Percentiles rank a stretch among this genome's conserved stretches.
phyloP scores from a whole-genome alignment of 2,329 filamentous ascomycete species.

The Aaosphaeria pasadenensis region DNA sequence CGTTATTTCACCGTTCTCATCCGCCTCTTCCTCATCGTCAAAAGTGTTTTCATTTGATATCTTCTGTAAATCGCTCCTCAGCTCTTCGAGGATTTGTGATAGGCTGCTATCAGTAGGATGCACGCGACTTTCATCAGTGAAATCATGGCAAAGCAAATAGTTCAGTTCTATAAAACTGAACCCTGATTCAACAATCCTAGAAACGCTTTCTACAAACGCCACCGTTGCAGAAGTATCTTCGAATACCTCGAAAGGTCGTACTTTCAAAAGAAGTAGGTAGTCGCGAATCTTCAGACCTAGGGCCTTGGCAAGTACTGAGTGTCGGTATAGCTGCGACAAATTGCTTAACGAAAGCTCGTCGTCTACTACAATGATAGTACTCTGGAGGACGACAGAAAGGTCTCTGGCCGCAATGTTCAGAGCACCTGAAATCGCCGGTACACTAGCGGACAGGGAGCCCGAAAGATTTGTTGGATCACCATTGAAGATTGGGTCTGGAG shows the following conservation, averaged over 20 bases:
- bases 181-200: background rate
- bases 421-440: too few relatives aligned
- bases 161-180: background rate
- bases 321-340: background rate
- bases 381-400: background rate
- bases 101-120: background rate
- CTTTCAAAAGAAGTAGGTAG: background rate
- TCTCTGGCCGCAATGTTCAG: background rate
- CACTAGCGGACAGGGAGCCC: too few relatives aligned
- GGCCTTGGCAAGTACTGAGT: background rate
- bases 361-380: background rate
- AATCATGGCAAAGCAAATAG: background rate
- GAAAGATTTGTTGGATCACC: too few relatives aligned
- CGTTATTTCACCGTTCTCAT: background rate
- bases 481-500: too few relatives aligned
- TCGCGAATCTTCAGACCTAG: background rate
- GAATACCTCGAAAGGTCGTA: background rate
- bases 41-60: background rate
- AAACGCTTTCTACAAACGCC: background rate
- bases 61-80: background rate
- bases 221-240: background rate
- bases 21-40: background rate
- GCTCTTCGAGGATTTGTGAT: background rate
- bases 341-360: background rate
- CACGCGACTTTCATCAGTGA: background rate